Base-by-base conservation (phyloP, 2,329 filamentous ascomycete genomes). In the Ceratocystis lukuohia region DNA sequence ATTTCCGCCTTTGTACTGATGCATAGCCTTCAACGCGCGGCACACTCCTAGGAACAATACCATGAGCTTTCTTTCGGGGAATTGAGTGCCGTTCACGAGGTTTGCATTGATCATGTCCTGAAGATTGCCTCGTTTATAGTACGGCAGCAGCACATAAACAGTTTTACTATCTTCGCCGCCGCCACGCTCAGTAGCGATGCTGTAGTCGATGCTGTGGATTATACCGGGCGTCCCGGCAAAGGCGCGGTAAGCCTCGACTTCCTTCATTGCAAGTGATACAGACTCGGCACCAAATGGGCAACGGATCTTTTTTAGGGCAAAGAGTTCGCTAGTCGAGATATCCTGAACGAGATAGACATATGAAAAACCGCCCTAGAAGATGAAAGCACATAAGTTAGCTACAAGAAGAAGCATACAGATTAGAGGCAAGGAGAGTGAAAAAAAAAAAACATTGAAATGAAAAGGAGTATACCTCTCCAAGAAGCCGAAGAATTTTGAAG, bases 91-190 rank as follows among this genome's bases (percentile, higher is more conserved):
- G 76, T 97, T 97, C 76, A 99, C 93, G 65, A 97, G 80, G 76
- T 99, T 99, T 70, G 94, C 93, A 76, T 99, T 99, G 80, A 99
- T 97, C 74, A 95, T 88, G 77, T 99, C 94, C 78, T 99, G 94
- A 46, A 99, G 82, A 75, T 99, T 99, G 15, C 94, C 94, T 70
- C 93, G 83, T 72, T 91, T 82, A 78, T 96, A 99, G 79, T 97
- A 99, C 12, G 94, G 94, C 22, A 99, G 82, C 56, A 99, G 80
- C 69, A 99, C 94, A 76, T 99, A 99, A 65, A 97, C 94, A 0
- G 93, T 97, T 79, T 97, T 97, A 69, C 87, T 82, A 77, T 75
- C 76, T 63, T 77, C 80, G 69, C 84, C 83, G 66, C 78, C 79
- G 72, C 78, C 84, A 75, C 84, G 81, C 75, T 96, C 91, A 30